Percentiles rank a stretch among this genome's conserved stretches.
Evolutionary conservation across 345 rosid species (phyloP).

Genomic region (Melaleuca quinquenervia): DNA sequence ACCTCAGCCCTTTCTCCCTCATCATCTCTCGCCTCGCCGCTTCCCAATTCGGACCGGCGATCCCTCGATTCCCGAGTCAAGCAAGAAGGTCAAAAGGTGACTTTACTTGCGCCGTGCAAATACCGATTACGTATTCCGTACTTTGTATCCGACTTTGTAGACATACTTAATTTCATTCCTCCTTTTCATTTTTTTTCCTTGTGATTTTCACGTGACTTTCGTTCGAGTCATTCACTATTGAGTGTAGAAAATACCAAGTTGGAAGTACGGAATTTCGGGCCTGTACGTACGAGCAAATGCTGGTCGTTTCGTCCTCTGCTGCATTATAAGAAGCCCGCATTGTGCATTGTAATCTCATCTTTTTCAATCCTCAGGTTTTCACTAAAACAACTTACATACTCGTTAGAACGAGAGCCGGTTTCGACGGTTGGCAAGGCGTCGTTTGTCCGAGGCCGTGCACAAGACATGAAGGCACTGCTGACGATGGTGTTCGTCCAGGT

Average conservation of each 20-base stretch:
- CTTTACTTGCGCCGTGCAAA: not conserved
- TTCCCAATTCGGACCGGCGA: too few species aligned
- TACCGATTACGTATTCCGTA: not conserved
- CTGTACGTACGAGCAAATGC: not conserved
- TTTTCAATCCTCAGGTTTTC: too few species aligned
- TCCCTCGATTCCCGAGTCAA: too few species aligned
- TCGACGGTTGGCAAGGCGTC: not conserved
- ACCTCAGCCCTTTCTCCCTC: too few species aligned
- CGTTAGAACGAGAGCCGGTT: too few species aligned
- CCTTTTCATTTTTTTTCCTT: not conserved
- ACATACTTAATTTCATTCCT: not conserved
- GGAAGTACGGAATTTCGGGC: not conserved
- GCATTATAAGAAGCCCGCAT: not conserved
- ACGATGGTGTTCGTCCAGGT: conserved; percentile 3
- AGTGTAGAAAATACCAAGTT: not conserved
- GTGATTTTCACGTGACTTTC: not conserved
- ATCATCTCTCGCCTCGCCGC: too few species aligned
- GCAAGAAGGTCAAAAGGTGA: too few species aligned
- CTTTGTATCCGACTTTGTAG: not conserved
- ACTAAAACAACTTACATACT: too few species aligned
- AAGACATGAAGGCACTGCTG: not conserved
- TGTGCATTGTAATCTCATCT: not conserved
- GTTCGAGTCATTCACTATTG: not conserved
- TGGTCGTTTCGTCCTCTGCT: not conserved
- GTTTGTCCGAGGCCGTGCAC: not conserved